Base-by-base conservation (phyloP, 305 asterid species). In the Petunia hybrid region DNA sequence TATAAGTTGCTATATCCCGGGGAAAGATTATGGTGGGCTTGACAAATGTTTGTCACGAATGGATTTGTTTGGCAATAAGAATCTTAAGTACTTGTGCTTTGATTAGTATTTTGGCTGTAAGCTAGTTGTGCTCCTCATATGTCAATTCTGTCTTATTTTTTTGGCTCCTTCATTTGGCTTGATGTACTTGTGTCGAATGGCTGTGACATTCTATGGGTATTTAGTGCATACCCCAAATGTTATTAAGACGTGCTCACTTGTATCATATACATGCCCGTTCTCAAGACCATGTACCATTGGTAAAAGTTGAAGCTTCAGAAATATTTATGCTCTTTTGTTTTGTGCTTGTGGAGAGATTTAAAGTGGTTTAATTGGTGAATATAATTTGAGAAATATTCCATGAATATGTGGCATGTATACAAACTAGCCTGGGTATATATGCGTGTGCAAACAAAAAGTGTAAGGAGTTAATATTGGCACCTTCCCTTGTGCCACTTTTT, bases 401-500 rank as follows among this genome's bases (percentile, higher is more conserved):
- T 53, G 78, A 53, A 35, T 22, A 22, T 73, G 39, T 53, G 55
- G 45, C 3, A 13, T 36, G 38, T 51, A 31, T 71, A 36, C 46
- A 73, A 73, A 36, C 36, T 51, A 12, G 36, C 48, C 36, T 1
- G 36, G 46, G 10, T 51, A 51, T 35, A 35, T 48, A 73, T 12
- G 46, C 35, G 36, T 53, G 36, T 9, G 9, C 14, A 71, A 53
- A 74, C 14, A 48, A 48, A 74, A 36, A 51, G 64, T 55, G 1
- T 73, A 55, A 48, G 36, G 16, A 73, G 35, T 13, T 73, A 51
- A 3, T 35, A 71, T 73, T 6, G 79, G 64, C 38, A 38, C 38
- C 48, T 74, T 16, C 64, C 59, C 10, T 74, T 14, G 79, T 53
- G 64, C 79, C 65, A 74, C 64, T 64, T 74, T 74, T 53, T 48